phyloP scores from a whole-genome alignment of 2,329 filamentous ascomycete genomes.

The Nemania sp. region DNA sequence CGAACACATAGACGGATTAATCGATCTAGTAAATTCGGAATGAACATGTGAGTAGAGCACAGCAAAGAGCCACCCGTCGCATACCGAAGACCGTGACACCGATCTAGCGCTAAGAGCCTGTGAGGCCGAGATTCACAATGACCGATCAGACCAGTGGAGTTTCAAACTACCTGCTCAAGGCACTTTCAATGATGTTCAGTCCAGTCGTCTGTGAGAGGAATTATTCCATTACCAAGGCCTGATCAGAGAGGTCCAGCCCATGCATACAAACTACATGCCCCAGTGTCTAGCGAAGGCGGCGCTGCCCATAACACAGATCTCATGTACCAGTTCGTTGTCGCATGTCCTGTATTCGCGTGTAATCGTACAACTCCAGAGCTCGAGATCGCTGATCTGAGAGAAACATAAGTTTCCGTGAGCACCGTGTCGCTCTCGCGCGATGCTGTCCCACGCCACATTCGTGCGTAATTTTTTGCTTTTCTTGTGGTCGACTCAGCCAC shows the following conservation, averaged over 20 bases:
- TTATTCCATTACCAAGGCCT: conserved; percentile 20
- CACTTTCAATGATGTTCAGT: too few relatives aligned
- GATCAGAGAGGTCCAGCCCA: conserved; percentile 4
- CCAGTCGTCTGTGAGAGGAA: conserved; percentile 19
- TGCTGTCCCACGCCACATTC: background rate
- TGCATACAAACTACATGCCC: conserved; percentile 18
- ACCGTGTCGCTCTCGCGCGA: background rate
- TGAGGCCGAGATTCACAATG: too few relatives aligned
- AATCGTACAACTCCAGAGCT: conserved; percentile 22
- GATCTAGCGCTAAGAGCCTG: too few relatives aligned
- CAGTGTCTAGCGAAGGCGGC: conserved; percentile 1
- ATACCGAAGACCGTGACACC: too few relatives aligned
- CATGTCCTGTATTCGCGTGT: conserved; percentile 19
- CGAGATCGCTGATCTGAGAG: background rate
- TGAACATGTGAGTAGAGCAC: too few relatives aligned
- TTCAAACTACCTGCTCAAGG: background rate
- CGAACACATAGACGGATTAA: too few relatives aligned
- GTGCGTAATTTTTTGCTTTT: background rate
- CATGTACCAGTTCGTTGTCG: conserved; percentile 16
- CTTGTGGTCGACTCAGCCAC: conserved; percentile 33
- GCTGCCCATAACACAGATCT: conserved; percentile 6
- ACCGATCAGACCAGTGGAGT: too few relatives aligned
- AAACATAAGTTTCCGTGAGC: conserved; percentile 7
- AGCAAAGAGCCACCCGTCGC: too few relatives aligned
- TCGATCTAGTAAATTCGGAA: too few relatives aligned